Percentiles rank a stretch among this genome's conserved stretches.
Evolutionary conservation across 495 filamentous ascomycete species (phyloP).

Genomic region (Trichocladium uniseriatum): DNA sequence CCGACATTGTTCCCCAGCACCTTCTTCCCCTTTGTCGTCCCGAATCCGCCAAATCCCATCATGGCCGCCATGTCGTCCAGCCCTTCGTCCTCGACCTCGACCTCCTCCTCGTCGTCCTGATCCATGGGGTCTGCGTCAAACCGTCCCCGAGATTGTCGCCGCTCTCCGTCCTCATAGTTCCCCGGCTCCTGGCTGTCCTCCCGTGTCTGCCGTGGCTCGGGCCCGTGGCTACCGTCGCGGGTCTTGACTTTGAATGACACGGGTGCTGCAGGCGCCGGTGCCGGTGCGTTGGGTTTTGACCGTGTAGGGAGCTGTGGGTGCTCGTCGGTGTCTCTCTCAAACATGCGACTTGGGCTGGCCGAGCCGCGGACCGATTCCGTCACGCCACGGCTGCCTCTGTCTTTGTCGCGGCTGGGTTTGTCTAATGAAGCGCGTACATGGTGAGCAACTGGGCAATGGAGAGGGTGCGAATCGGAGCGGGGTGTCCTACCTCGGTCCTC

Average conservation of each 20-base stretch:
- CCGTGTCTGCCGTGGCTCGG: neutral
- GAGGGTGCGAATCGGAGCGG: neutral
- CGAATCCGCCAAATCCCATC: slow-evolving; percentile 85
- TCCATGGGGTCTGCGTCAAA: slow-evolving; percentile 36
- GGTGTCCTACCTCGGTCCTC: slow-evolving; percentile 22
- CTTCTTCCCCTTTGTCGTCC: slow-evolving; percentile 82
- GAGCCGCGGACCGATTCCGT: slow-evolving; percentile 23
- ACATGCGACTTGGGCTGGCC: slow-evolving; percentile 2
- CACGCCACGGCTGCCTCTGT: slow-evolving; percentile 6
- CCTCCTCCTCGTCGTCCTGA: slow-evolving; percentile 37
- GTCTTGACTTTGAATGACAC: slow-evolving; percentile 33
- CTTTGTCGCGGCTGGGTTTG: slow-evolving; percentile 23
- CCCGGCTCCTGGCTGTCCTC: slow-evolving; percentile 3
- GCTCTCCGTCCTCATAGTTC: slow-evolving; percentile 12
- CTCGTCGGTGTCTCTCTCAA: slow-evolving; percentile 3
- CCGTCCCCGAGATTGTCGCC: slow-evolving; percentile 10
- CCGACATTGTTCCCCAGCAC: slow-evolving; percentile 82
- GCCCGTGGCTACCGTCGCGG: slow-evolving; percentile 32
- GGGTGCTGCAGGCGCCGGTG: slow-evolving; percentile 22
- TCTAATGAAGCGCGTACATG: neutral
- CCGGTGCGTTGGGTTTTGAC: slow-evolving; percentile 25
- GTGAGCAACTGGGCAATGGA: neutral
- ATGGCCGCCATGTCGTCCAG: slow-evolving; percentile 66
- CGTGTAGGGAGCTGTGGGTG: slow-evolving; percentile 20
- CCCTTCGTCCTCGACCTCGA: slow-evolving; percentile 53